A percentile compares a stretch with the other conserved stretches of the same genome.
phyloP scores from a whole-genome alignment of 2,329 filamentous ascomycete genomes.

The Aspergillus thermomutatus region DNA sequence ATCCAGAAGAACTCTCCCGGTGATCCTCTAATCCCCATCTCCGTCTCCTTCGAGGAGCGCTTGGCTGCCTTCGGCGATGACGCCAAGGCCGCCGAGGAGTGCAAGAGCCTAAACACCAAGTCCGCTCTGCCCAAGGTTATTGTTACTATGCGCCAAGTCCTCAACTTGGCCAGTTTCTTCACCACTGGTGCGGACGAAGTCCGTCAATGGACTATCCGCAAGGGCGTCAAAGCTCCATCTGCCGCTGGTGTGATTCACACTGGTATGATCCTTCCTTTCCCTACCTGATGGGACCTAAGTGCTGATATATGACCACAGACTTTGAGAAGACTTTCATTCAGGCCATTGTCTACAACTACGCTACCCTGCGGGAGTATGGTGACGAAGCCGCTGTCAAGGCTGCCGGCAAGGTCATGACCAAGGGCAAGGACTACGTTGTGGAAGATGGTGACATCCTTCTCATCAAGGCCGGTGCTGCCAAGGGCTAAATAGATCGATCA shows the following conservation, averaged over 20 bases:
- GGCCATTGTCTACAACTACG: conserved; percentile 88
- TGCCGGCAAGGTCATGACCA: conserved; percentile 95
- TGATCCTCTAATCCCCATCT: conserved; percentile 90
- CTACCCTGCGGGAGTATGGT: conserved; percentile 74
- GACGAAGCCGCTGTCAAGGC: conserved; percentile 86
- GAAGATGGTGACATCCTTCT: conserved; percentile 64
- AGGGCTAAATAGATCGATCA: conserved; percentile 32
- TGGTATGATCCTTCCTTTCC: conserved; percentile 29
- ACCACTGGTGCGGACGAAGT: conserved; percentile 95
- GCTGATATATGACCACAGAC: conserved; percentile 47
- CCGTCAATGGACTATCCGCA: conserved; percentile 95
- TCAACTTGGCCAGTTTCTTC: conserved; percentile 95
- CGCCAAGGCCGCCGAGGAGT: conserved; percentile 74
- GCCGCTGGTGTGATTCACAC: conserved; percentile 97
- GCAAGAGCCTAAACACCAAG: conserved; percentile 81
- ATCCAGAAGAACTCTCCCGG: conserved; percentile 84
- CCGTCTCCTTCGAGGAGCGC: conserved; percentile 88
- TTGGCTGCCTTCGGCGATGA: conserved; percentile 77
- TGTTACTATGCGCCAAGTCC: conserved; percentile 83
- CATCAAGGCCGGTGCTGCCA: conserved; percentile 67
- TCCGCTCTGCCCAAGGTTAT: conserved; percentile 91
- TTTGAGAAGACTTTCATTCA: conserved; percentile 99
- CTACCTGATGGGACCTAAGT: background rate
- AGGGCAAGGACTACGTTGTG: conserved; percentile 87
- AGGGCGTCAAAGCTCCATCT: conserved; percentile 94